Evolutionary conservation across 2,329 filamentous ascomycete genomes (phyloP).

Genomic region (Chalara sp.): DNA sequence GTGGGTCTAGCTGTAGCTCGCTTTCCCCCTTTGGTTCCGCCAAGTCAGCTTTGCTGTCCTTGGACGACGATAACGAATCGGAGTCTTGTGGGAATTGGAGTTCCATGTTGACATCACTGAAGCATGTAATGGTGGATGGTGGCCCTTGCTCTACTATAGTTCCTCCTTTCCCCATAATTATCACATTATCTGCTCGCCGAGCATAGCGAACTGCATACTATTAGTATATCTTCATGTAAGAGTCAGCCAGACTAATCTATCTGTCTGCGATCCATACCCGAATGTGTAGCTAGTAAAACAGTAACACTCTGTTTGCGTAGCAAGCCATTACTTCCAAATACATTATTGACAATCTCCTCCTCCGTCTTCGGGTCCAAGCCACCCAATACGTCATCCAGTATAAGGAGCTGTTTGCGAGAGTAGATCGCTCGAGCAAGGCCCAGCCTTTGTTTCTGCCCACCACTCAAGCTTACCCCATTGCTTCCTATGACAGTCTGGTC

Average conservation of each 20-base stretch:
- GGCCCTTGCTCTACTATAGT: background rate
- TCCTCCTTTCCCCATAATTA: background rate
- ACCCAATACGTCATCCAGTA: constrained; percentile 18
- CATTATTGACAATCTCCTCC: constrained; percentile 3
- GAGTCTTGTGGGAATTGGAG: too few relatives aligned
- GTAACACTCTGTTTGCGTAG: constrained; percentile 22
- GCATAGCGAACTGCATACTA: background rate
- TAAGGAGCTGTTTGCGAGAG: constrained; percentile 5
- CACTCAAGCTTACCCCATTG: constrained; percentile 24
- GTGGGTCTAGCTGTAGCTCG: background rate
- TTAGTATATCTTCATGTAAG: background rate
- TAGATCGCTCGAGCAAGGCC: constrained; percentile 18
- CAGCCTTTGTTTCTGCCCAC: constrained; percentile 13
- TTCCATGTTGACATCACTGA: too few relatives aligned
- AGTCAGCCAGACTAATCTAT: background rate
- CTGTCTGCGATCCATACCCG: background rate
- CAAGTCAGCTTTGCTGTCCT: background rate
- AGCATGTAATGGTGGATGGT: background rate
- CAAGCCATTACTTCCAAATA: constrained; percentile 7
- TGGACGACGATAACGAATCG: too few relatives aligned
- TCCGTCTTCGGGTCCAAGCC: constrained; percentile 13
- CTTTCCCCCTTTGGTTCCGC: background rate
- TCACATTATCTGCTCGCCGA: background rate
- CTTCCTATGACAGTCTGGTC: constrained; percentile 21
- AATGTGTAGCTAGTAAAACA: constrained; percentile 20